These are phyloP conservation scores for Cadophora sp. DNA, from an alignment of 2,329 filamentous ascomycete species.

Conservation along the genomic window DNA sequence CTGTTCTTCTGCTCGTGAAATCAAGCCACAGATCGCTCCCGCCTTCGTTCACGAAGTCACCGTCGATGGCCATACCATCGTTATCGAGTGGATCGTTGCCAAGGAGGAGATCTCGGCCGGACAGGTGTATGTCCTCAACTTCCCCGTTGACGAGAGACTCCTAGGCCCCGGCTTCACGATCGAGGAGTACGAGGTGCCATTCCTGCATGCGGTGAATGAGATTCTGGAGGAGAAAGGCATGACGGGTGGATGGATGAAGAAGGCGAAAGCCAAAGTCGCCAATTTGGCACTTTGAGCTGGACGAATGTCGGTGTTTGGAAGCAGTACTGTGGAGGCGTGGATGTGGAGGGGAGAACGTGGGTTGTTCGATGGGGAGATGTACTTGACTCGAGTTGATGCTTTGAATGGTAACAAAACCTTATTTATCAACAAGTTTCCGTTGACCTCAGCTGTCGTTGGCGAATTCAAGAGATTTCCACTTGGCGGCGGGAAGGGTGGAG, in stretches of 20 bases:
- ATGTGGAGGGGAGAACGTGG: not conserved
- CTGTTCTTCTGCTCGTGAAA: not conserved
- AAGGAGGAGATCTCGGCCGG: not conserved
- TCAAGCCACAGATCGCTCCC: not conserved
- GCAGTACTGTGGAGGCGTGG: not conserved
- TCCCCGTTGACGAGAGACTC: not conserved
- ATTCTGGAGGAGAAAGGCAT: not conserved
- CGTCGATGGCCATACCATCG: not conserved
- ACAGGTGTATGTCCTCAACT: not conserved
- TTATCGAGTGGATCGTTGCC: not conserved
- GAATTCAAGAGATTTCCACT: conserved; percentile 6
- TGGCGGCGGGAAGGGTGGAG: conserved; percentile 13
- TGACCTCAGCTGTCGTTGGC: not conserved
- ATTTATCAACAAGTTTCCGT: not conserved
- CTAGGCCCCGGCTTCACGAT: not conserved
- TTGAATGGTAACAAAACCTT: conserved; percentile 1
- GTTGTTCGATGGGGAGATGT: not conserved
- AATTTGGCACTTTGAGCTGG: not conserved
- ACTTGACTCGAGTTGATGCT: not conserved
- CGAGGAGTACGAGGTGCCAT: conserved; percentile 1
- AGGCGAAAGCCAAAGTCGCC: conserved; percentile 5
- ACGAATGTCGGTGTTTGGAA: not conserved
- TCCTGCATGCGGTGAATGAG: not conserved
- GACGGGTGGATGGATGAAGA: not conserved
- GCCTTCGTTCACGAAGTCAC: not conserved